Evolutionary conservation across 2,329 filamentous ascomycete species (phyloP).

Genomic region (Claviceps fusiformis): DNA sequence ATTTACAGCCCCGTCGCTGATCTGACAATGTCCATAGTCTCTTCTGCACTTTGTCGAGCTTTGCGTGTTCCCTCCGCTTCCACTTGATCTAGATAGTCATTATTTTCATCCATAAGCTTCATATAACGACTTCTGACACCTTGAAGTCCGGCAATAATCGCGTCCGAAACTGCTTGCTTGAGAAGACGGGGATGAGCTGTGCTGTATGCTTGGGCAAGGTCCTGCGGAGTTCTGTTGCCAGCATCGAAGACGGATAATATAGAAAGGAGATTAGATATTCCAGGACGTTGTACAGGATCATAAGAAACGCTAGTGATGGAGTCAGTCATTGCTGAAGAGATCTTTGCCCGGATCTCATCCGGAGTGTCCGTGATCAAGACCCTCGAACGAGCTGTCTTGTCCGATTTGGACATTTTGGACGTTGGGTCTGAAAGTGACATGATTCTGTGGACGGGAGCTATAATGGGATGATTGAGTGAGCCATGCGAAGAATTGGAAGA

Average conservation of each 20-base stretch:
- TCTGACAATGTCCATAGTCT: conserved; percentile 41
- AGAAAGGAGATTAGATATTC: conserved; percentile 76
- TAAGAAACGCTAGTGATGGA: conserved; percentile 54
- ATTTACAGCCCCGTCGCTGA: conserved; percentile 34
- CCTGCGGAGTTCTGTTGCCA: conserved; percentile 22
- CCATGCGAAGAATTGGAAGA: background rate
- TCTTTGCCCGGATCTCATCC: conserved; percentile 51
- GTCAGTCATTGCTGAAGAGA: conserved; percentile 68
- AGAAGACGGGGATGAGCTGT: conserved; percentile 24
- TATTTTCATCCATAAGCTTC: conserved; percentile 32
- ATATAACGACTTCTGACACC: conserved; percentile 44
- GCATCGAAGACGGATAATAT: conserved; percentile 59
- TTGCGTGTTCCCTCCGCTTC: conserved; percentile 43
- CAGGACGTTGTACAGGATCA: conserved; percentile 55
- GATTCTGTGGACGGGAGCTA: conserved; percentile 67
- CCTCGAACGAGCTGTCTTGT: conserved; percentile 54
- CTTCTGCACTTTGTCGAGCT: conserved; percentile 47
- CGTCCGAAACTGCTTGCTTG: conserved; percentile 43
- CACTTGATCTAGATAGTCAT: conserved; percentile 42
- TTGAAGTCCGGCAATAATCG: conserved; percentile 37
- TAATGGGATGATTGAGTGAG: background rate
- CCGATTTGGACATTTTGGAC: conserved; percentile 92
- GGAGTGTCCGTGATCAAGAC: conserved; percentile 69
- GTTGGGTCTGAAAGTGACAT: conserved; percentile 75
- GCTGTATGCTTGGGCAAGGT: conserved; percentile 26